phyloP scores from a whole-genome alignment of 805 yeast genomes.

The Monosporozyma unispora region DNA sequence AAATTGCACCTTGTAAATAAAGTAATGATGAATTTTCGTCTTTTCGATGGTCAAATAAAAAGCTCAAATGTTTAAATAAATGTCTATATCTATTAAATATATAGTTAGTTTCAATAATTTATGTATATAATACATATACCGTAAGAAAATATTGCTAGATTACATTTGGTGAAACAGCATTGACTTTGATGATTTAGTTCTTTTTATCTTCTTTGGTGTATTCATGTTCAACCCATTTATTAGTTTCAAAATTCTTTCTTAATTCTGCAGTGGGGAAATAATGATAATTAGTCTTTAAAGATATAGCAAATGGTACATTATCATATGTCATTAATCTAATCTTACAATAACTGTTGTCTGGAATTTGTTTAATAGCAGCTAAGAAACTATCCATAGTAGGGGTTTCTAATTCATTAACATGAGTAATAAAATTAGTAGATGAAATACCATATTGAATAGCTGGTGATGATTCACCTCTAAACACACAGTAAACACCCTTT shows the following conservation, averaged over 20 bases:
- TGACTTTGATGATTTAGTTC: slow-evolving; percentile 10
- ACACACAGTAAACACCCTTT: slow-evolving; percentile 73
- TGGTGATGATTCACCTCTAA: slow-evolving; percentile 74
- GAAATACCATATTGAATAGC: slow-evolving; percentile 73
- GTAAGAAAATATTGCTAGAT: not conserved
- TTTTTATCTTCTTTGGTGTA: slow-evolving; percentile 30
- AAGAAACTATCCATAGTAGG: slow-evolving; percentile 61
- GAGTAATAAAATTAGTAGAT: slow-evolving; percentile 79
- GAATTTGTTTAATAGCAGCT: slow-evolving; percentile 54
- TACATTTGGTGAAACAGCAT: not conserved
- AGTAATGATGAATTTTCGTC: not conserved
- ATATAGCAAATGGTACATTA: slow-evolving; percentile 76
- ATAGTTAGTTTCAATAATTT: not conserved
- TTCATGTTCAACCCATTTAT: slow-evolving; percentile 49
- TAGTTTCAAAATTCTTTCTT: slow-evolving; percentile 37
- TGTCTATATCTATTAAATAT: not conserved
- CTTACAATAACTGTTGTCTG: slow-evolving; percentile 74
- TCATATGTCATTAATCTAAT: slow-evolving; percentile 77
- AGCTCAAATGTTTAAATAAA: too few species aligned
- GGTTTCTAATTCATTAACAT: slow-evolving; percentile 70
- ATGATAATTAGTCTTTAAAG: slow-evolving; percentile 80
- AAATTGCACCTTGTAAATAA: not conserved
- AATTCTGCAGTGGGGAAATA: slow-evolving; percentile 71
- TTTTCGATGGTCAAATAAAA: too few species aligned
- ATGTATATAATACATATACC: not conserved